These are phyloP conservation scores for Usnea hakonensis DNA, from an alignment of 495 filamentous ascomycete genomes.

Conservation along the genomic window DNA sequence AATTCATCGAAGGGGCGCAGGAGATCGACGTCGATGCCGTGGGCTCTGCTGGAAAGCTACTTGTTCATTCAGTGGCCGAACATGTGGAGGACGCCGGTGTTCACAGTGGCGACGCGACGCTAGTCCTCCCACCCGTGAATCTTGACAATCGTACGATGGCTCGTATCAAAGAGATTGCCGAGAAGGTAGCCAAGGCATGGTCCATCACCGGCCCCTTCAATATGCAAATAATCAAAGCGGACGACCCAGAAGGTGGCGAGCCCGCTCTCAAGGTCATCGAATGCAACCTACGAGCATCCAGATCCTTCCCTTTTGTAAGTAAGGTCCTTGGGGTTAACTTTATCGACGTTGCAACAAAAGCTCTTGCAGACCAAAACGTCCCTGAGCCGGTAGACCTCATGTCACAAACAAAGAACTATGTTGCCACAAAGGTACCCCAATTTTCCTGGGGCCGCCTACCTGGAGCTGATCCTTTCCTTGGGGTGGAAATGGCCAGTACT, in stretches of 20 bases:
- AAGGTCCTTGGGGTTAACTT: constrained; percentile 97
- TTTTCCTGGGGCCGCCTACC: constrained; percentile 99
- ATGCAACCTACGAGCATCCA: constrained; percentile 95
- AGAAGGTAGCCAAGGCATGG: constrained; percentile 96
- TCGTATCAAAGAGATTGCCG: constrained; percentile 85
- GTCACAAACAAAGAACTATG: constrained; percentile 77
- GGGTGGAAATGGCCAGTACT: constrained; percentile 94
- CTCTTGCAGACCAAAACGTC: constrained; percentile 77
- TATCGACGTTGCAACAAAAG: constrained; percentile 92
- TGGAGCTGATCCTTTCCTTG: constrained; percentile 93
- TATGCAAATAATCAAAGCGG: constrained; percentile 98
- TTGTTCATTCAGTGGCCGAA: constrained; percentile 91
- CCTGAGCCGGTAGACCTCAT: constrained; percentile 85
- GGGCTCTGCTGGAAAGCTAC: constrained; percentile 72
- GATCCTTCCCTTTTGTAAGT: constrained; percentile 95
- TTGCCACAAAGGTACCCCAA: constrained; percentile 95
- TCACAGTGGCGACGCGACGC: constrained; percentile 89
- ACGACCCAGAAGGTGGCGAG: constrained; percentile 57
- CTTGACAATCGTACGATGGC: constrained; percentile 68
- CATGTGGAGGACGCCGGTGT: constrained; percentile 96
- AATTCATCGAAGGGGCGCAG: constrained; percentile 95
- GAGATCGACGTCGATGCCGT: constrained; percentile 98
- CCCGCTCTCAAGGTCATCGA: constrained; percentile 89
- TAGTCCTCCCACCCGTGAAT: constrained; percentile 78
- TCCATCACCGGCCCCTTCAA: constrained; percentile 97